These are phyloP conservation scores for Colletotrichum horii DNA, from an alignment of 2,329 filamentous ascomycete species.

Conservation along the genomic window DNA sequence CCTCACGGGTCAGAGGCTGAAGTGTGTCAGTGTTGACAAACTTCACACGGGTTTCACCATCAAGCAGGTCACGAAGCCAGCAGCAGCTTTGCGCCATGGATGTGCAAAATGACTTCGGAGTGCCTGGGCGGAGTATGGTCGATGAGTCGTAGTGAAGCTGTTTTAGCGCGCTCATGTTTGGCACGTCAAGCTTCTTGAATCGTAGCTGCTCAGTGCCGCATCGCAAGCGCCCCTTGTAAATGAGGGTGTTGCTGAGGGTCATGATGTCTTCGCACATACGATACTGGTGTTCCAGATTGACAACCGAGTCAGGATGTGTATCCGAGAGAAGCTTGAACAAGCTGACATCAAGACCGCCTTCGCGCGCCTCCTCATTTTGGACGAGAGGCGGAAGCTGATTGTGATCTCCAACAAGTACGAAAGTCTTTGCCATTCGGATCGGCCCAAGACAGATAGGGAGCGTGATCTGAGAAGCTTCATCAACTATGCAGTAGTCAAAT, in stretches of 20 bases:
- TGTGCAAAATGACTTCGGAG: slow-evolving; percentile 60
- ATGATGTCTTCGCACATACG: slow-evolving; percentile 99
- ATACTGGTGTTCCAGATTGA: slow-evolving; percentile 94
- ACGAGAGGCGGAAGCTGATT: slow-evolving; percentile 95
- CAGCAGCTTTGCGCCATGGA: slow-evolving; percentile 59
- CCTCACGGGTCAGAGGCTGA: slow-evolving; percentile 68
- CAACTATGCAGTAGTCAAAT: slow-evolving; percentile 98
- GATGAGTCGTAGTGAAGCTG: slow-evolving; percentile 63
- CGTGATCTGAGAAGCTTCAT: slow-evolving; percentile 97
- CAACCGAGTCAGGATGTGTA: slow-evolving; percentile 83
- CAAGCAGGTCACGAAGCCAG: slow-evolving; percentile 78
- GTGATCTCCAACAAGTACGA: slow-evolving; percentile 95
- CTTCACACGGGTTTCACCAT: slow-evolving; percentile 74
- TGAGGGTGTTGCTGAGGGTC: slow-evolving; percentile 89
- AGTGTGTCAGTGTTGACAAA: slow-evolving; percentile 91
- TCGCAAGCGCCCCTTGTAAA: slow-evolving; percentile 89
- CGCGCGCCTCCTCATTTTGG: slow-evolving; percentile 85
- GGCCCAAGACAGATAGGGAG: slow-evolving; percentile 93
- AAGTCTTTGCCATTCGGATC: slow-evolving; percentile 89
- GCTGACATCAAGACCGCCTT: slow-evolving; percentile 88
- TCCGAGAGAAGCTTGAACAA: slow-evolving; percentile 95
- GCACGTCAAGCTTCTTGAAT: slow-evolving; percentile 69
- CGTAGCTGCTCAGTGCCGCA: slow-evolving; percentile 85
- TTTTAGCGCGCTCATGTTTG: slow-evolving; percentile 65
- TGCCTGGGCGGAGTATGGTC: slow-evolving; percentile 44